Evolutionary conservation across 2,329 filamentous ascomycete genomes (phyloP).

Genomic region (Rhexocercosporidium sp.): DNA sequence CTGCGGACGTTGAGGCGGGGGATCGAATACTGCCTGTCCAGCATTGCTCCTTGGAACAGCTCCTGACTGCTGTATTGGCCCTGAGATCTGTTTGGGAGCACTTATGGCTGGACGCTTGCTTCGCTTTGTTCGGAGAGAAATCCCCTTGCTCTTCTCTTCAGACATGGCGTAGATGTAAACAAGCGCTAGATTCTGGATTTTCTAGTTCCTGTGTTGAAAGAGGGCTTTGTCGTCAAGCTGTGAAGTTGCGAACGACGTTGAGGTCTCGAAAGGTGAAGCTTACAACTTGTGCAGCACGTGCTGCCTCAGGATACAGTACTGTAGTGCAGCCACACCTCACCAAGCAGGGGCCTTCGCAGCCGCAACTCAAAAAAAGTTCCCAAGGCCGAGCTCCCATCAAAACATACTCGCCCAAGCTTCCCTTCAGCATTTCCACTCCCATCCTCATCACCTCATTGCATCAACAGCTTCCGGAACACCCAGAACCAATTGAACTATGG

Average conservation of each 20-base stretch:
- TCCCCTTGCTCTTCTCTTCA: constrained; percentile 62
- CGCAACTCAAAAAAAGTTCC: constrained; percentile 13
- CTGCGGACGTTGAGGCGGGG: constrained; percentile 55
- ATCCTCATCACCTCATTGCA: constrained; percentile 10
- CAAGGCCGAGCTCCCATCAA: background rate
- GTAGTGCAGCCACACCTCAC: background rate
- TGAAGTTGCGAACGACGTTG: background rate
- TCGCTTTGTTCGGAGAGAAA: constrained; percentile 67
- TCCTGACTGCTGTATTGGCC: constrained; percentile 60
- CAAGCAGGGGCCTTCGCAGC: background rate
- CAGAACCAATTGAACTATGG: constrained; percentile 43
- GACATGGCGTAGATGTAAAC: constrained; percentile 54
- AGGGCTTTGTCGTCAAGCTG: background rate
- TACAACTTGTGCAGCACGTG: background rate
- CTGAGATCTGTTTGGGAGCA: constrained; percentile 66
- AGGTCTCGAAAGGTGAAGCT: background rate
- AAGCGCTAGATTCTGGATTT: background rate
- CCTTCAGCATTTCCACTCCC: constrained; percentile 7
- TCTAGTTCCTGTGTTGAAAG: background rate
- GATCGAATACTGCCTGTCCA: constrained; percentile 42
- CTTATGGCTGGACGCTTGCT: constrained; percentile 67
- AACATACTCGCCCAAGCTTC: constrained; percentile 17
- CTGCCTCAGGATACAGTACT: background rate
- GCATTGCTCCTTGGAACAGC: constrained; percentile 45
- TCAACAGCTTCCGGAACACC: background rate